Conservation (phyloP, 768 basidiomycete genomes). For the Leccinum incarnatum region DNA sequence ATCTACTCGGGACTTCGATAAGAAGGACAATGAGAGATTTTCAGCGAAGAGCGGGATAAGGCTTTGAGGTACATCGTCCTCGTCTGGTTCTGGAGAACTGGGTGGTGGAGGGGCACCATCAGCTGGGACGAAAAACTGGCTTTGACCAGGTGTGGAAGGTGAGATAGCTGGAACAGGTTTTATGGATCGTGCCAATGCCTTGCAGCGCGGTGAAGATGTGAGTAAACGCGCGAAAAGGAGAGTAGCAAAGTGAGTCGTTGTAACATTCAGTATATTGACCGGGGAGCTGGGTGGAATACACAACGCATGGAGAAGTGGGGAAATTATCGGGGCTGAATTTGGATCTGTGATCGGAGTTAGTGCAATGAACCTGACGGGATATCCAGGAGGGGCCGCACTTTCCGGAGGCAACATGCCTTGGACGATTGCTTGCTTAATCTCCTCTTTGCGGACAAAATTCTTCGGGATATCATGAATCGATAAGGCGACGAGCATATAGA, state of each 20-base stretch:
- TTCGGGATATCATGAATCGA: slow-evolving; percentile 24
- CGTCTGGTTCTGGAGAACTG: slow-evolving; percentile 40
- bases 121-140: slow-evolving; percentile 74
- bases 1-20: slow-evolving; percentile 61
- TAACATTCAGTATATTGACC: slow-evolving; percentile 53
- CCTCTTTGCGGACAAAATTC: slow-evolving; percentile 78
- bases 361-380: background rate
- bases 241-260: slow-evolving; percentile 69
- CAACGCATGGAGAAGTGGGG: slow-evolving; percentile 70
- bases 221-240: slow-evolving; percentile 81
- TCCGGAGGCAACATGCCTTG: slow-evolving; percentile 69
- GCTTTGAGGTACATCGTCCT: slow-evolving; percentile 64
- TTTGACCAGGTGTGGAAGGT: slow-evolving; percentile 31
- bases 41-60: slow-evolving; percentile 86
- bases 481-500: background rate
- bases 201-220: slow-evolving; percentile 61
- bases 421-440: slow-evolving; percentile 64
- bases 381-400: slow-evolving; percentile 29
- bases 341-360: slow-evolving; percentile 15
- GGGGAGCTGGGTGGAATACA: slow-evolving; percentile 59
- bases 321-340: slow-evolving; percentile 46
- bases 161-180: slow-evolving; percentile 44
- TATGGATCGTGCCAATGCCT: slow-evolving; percentile 61
- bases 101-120: slow-evolving; percentile 47
- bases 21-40: slow-evolving; percentile 81